Evolutionary conservation across 2,329 filamentous ascomycete genomes (phyloP), one percentile per base, ranked within the genome.

Genomic region (Fusarium guadeloupense): DNA sequence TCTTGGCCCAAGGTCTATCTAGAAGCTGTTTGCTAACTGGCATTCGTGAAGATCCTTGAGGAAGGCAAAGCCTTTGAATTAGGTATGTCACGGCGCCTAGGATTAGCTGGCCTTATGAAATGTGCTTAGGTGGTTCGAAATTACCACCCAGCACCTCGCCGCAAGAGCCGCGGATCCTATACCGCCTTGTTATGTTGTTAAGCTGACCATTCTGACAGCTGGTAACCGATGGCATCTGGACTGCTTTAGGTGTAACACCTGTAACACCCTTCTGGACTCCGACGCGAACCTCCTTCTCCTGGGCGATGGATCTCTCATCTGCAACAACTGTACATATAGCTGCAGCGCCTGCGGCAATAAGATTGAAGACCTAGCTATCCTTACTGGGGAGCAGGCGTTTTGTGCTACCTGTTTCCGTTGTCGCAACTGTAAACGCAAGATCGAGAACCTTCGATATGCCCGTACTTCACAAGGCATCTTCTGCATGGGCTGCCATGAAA

Each of bases 241-340:
- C 80, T 99, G 95, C 82, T 99, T 99, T 80, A 90, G 93, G 74
- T 98, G 94, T 84, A 95, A 97, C 76, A 96, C 91, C 51, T 99
- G 94, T 82, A 87, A 88, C 72, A 97, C 93, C 58, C 88, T 97
- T 54, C 92, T 99, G 78, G 95, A 99, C 80, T 98, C 95, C 60
- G 94, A 99, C 74, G 95, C 95, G 70, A 98, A 98, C 78, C 89
- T 99, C 43, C 88, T 99, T 45, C 89, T 99, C 21, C 91, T 99
- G 62, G 95, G 95, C 75, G 95, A 99, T 79, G 95, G 95, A 66
- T 98, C 94, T 16, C 87, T 99, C 66, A 98, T 99, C 69, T 99
- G 95, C 84, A 98, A 97, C 81, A 97, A 97, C 78, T 99, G 95
- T 81, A 98, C 95, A 48, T 99, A 99, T 77, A 97, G 93, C 83